Evolutionary conservation across 306 rosid species (phyloP).

Genomic region (Vigna nakashimae): DNA sequence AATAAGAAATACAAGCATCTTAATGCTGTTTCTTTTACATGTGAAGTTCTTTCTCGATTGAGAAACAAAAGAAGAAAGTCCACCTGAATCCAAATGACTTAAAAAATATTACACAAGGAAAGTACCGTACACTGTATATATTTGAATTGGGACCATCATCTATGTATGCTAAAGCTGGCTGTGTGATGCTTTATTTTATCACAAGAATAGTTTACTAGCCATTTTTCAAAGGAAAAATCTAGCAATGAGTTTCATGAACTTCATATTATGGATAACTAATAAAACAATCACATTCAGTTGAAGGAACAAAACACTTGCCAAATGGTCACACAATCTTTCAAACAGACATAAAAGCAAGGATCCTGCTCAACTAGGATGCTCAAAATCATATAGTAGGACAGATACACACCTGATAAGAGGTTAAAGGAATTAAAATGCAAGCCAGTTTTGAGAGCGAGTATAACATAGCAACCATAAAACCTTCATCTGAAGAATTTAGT

Average conservation of each 20-base stretch:
- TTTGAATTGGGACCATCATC: constrained; percentile 3
- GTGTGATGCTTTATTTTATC: constrained; percentile 27
- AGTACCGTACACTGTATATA: not conserved
- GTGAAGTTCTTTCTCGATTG: constrained; percentile 49
- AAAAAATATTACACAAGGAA: constrained; percentile 19
- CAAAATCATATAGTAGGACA: constrained; percentile 19
- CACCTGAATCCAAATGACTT: constrained; percentile 58
- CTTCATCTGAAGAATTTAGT: constrained; percentile 59
- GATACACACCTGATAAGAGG: constrained; percentile 67
- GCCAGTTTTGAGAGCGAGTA: constrained; percentile 76
- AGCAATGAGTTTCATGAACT: constrained; percentile 11
- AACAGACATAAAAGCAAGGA: constrained; percentile 24
- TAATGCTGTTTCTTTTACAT: constrained; percentile 57
- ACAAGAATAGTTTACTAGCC: not conserved
- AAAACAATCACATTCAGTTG: not conserved
- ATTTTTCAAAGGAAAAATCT: not conserved
- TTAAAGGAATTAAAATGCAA: constrained; percentile 57
- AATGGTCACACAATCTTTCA: constrained; percentile 2
- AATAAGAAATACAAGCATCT: constrained; percentile 66
- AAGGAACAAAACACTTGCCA: not conserved
- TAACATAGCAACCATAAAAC: constrained; percentile 63
- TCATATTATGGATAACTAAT: constrained; percentile 1
- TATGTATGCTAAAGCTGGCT: constrained; percentile 27
- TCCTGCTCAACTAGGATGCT: constrained; percentile 18
- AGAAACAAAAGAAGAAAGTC: constrained; percentile 67